A percentile compares a stretch with the other conserved stretches of the same genome.
These are phyloP conservation scores for Trichosporon sp. DNA, from an alignment of 1,284 basidiomycete species.

Conservation along the genomic window DNA sequence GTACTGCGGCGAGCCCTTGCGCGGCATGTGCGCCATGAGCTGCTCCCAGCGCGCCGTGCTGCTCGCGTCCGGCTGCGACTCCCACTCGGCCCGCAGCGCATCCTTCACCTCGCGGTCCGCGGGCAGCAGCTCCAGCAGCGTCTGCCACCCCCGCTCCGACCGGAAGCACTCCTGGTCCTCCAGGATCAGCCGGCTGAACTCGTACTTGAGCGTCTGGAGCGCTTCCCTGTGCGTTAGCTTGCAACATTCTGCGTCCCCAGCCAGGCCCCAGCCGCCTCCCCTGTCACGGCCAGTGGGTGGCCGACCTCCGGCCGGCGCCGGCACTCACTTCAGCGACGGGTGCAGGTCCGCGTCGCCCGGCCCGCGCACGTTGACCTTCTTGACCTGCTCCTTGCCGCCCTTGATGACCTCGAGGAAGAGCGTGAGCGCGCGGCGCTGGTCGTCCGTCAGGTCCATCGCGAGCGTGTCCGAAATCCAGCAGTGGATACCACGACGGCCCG, in stretches of 20 bases:
- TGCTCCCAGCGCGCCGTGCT: slow-evolving; percentile 72
- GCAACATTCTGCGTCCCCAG: no score
- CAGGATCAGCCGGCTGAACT: slow-evolving; percentile 70
- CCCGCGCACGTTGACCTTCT: slow-evolving; percentile 70
- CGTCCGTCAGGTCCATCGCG: slow-evolving; percentile 85
- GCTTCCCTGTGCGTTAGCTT: slow-evolving; percentile 51
- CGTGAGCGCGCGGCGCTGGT: slow-evolving; percentile 80
- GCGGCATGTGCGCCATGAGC: slow-evolving; percentile 47
- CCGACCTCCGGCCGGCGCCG: neutral
- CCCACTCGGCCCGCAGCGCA: slow-evolving; percentile 62
- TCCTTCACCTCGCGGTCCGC: slow-evolving; percentile 54
- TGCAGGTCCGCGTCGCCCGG: slow-evolving; percentile 57
- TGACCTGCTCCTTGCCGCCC: slow-evolving; percentile 73
- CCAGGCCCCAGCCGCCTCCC: neutral
- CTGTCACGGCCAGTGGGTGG: no score
- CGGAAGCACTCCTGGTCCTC: slow-evolving; percentile 82
- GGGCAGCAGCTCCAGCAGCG: slow-evolving; percentile 70
- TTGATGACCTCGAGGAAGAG: slow-evolving; percentile 82
- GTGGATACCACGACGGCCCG: slow-evolving; percentile 95
- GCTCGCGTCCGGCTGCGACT: slow-evolving; percentile 54
- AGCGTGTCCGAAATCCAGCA: slow-evolving; percentile 91
- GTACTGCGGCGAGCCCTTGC: slow-evolving; percentile 15
- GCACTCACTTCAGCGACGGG: slow-evolving; percentile 63
- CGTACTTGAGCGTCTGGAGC: slow-evolving; percentile 55
- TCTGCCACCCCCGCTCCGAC: slow-evolving; percentile 66